Base-by-base conservation (phyloP, 2,329 filamentous ascomycete species). In the Colletotrichum sp. region DNA sequence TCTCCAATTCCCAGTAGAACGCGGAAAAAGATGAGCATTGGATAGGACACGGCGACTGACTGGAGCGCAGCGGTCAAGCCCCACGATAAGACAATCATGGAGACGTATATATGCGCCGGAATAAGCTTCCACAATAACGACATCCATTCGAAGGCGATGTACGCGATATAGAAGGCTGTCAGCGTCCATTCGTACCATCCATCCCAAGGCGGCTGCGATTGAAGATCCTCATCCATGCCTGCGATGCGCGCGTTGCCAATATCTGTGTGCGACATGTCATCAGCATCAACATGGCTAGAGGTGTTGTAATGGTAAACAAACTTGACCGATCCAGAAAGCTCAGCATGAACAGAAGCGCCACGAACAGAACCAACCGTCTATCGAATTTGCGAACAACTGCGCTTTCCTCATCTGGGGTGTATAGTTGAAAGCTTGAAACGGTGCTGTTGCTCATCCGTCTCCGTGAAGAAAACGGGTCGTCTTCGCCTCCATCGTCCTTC, bases 271-370 rank as follows among this genome's bases (percentile, higher is more conserved):
- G 62, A 63, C 65, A 34, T 64, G 21, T 64, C 34, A 64, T 34
- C n/a, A 52, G 44, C 44, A 52, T 52, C 32, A 13, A 24, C 32
- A 30, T 28, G 32, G 10, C 60, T 16, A 26, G 26, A 52, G 32
- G 18, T 16, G 12, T 8, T 7, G 18, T 18, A 6, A 69, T 44
- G 21, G 62, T 21, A 4, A 13, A 86, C 89, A 77, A 87, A 96
- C 95, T 98, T 21, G 95, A 96, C 79, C 96, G 90, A 84, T 98
- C 96, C 78, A 98, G 85, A 82, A 98, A 98, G 78, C 93, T 94
- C 77, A 98, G 87, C 88, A 98, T 90, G 82, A 97, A 98, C 15
- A 98, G 88, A 75, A 96, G 83, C 13, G 95, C 94, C 78, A 98
- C 90, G 82, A 98, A 98, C 1, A 95, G 83, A 8, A 98, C 95